Base-by-base conservation (phyloP, 306 rosid genomes). In the Dicorynia guianensis region DNA sequence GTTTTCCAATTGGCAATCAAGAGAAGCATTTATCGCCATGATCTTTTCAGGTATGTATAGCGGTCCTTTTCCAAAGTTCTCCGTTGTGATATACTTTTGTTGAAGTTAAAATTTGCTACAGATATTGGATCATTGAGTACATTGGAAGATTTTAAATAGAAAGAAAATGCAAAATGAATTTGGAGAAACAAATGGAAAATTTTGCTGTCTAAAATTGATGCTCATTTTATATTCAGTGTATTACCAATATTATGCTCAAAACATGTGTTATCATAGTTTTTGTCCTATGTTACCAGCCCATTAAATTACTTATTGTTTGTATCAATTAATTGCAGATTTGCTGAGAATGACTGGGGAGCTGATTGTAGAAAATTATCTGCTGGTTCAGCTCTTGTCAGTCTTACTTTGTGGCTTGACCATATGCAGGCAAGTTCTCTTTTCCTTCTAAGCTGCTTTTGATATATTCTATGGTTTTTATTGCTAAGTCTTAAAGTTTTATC, bases 291-390 rank as follows among this genome's bases (percentile, higher is more conserved):
- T 66, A 40, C 19, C 3, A 11, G 14, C 68, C 67, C 34, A 35
- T 50, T 65, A 19, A 65, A 63, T 80, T 71, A 30, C 67, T 85
- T 75, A 79, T 53, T 56, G 36, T 56, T 9, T 46, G 42, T 69
- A 57, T 82, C 66, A 54, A 60, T 63, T 52, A 38, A 84, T 40
- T 85, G 77, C 85, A 94, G 98, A 69, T 97, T 94, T 59, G 90
- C 92, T 76, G 95, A 94, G 58, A 90, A 83, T 84, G 96, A 94
- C 84, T 94, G 98, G 98, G 89, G 95, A 6, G 98, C 98, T 82
- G 98, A 94, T 82, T 94, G 90, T 85, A 85, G 98, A 82, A 94
- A 92, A 80, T 58, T 94, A 69, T 94, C 98, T 17, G 96, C 97
- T 67, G 98, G 98, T 76, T 84, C 98, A 46, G 90, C 98, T 74